These are phyloP conservation scores for Pyrenochaeta sp. DNA, from an alignment of 2,329 filamentous ascomycete species.

Conservation along the genomic window DNA sequence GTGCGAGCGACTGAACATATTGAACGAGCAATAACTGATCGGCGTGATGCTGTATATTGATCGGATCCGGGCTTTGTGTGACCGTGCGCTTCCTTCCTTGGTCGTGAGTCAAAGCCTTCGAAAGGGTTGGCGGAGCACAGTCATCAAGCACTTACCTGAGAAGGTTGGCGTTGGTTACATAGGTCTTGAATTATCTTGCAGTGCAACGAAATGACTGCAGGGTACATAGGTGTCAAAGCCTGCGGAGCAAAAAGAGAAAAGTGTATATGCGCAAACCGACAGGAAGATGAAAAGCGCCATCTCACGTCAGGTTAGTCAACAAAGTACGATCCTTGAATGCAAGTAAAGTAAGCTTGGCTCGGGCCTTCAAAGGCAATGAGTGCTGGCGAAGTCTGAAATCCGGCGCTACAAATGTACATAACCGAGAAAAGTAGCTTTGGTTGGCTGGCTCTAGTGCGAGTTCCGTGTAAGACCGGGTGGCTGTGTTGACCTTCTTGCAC, in stretches of 20 bases:
- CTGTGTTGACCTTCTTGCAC: neutral
- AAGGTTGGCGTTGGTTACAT: neutral
- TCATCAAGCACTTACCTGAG: neutral
- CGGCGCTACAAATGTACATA: no score
- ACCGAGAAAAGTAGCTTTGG: neutral
- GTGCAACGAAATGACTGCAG: no score
- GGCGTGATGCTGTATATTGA: neutral
- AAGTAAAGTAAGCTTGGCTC: neutral
- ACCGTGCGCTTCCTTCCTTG: neutral
- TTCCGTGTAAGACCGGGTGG: neutral
- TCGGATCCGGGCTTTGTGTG: neutral
- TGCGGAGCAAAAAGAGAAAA: neutral
- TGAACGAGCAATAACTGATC: neutral
- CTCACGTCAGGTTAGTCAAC: neutral
- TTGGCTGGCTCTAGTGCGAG: neutral
- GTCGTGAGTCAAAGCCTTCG: neutral
- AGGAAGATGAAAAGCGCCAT: neutral
- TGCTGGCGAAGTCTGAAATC: neutral
- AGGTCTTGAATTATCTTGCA: no score
- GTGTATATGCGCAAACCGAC: neutral
- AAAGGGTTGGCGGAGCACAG: neutral
- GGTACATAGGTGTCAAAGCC: no score
- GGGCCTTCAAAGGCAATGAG: neutral
- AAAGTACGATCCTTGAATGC: neutral
- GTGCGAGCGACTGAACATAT: neutral